Conservation (phyloP, 306 rosid species). For the Rosa rugosa region DNA sequence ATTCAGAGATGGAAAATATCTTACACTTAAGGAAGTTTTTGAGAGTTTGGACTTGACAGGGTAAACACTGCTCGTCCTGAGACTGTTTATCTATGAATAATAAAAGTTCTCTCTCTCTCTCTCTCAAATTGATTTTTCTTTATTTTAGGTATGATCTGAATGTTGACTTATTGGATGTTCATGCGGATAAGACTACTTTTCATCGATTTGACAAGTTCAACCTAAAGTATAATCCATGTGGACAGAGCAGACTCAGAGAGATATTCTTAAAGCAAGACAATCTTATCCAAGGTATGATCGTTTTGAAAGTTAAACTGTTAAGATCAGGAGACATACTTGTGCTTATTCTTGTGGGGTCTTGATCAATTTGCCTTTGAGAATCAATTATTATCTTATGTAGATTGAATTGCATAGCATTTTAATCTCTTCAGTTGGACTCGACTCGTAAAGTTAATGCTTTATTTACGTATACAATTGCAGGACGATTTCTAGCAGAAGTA, state of each 20-base stretch:
- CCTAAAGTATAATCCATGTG: slow-evolving; percentile 93
- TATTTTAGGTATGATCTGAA: slow-evolving; percentile 64
- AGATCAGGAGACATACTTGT: not conserved
- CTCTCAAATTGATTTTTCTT: slow-evolving; percentile 18
- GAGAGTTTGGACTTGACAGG: slow-evolving; percentile 92
- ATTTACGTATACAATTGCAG: slow-evolving; percentile 32
- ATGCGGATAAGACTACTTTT: slow-evolving; percentile 93
- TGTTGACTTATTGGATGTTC: slow-evolving; percentile 88
- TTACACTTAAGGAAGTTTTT: slow-evolving; percentile 87
- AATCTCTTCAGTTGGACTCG: not conserved
- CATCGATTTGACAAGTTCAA: slow-evolving; percentile 96
- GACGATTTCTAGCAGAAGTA: slow-evolving; percentile 82
- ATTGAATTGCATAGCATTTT: not conserved
- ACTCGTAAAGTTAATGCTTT: not conserved
- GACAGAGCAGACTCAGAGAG: slow-evolving; percentile 94
- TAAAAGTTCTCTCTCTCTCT: not conserved
- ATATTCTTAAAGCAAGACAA: slow-evolving; percentile 93
- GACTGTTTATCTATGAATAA: slow-evolving; percentile 8
- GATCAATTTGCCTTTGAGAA: not conserved
- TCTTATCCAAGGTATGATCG: slow-evolving; percentile 81
- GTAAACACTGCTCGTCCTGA: slow-evolving; percentile 35
- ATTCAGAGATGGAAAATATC: slow-evolving; percentile 91
- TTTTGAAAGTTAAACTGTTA: not conserved
- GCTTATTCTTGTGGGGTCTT: not conserved
- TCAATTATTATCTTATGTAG: not conserved